Percentiles rank a stretch among this genome's conserved stretches.
phyloP scores from a whole-genome alignment of 108 stramenopile species.

The Nitzschia sp. region DNA sequence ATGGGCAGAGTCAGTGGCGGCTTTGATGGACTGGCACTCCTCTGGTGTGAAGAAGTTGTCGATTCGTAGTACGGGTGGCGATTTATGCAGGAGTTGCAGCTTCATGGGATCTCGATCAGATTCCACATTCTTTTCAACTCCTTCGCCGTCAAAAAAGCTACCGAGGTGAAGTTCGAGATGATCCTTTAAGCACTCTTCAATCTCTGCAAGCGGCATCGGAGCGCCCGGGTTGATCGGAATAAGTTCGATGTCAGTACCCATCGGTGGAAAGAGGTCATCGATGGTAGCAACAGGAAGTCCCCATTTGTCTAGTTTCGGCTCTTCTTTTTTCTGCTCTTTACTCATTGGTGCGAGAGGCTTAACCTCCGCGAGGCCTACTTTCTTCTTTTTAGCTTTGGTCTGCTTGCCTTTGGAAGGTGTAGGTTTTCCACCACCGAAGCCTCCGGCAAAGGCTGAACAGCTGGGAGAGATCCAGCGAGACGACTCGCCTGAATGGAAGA shows the following conservation, averaged over 20 bases:
- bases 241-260: constrained; percentile 45
- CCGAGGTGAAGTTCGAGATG: constrained; percentile 49
- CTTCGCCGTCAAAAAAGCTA: constrained; percentile 60
- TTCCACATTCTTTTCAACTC: constrained; percentile 31
- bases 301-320: constrained; percentile 66
- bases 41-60: constrained; percentile 70
- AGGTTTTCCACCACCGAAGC: neutral
- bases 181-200: constrained; percentile 39
- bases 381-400: neutral
- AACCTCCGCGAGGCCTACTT: neutral
- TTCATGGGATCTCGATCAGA: constrained; percentile 38
- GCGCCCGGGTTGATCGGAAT: constrained; percentile 26
- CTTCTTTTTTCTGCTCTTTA: neutral
- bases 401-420: neutral
- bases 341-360: neutral
- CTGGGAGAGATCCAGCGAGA: neutral
- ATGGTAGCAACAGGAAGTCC: constrained; percentile 70
- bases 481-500: neutral
- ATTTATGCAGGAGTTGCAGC: constrained; percentile 54
- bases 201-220: constrained; percentile 25
- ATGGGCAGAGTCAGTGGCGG: constrained; percentile 16
- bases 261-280: constrained; percentile 78
- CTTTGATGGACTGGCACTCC: constrained; percentile 48
- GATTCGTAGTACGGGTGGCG: constrained; percentile 68
- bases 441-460: neutral